Evolutionary conservation across 108 stramenopile species (phyloP).

Genomic region (Cylindrotheca closterium): DNA sequence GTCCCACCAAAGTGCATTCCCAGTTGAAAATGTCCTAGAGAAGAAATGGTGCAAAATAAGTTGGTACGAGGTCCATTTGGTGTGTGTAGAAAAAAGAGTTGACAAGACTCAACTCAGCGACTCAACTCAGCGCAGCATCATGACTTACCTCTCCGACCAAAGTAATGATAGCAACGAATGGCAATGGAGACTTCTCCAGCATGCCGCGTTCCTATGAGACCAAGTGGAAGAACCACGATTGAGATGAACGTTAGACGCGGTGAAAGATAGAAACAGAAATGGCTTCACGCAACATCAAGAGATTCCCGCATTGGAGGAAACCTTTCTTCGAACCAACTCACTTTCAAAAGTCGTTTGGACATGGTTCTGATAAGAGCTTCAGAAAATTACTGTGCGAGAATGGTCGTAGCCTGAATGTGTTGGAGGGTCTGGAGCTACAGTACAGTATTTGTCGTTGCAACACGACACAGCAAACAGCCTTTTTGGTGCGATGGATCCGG

Average conservation of each 20-base stretch:
- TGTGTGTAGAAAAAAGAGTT: too few species aligned
- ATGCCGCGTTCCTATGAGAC: constrained; percentile 39
- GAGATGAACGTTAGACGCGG: constrained; percentile 2
- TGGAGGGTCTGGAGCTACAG: too few species aligned
- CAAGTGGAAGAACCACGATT: too few species aligned
- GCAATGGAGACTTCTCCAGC: constrained; percentile 46
- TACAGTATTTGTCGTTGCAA: too few species aligned
- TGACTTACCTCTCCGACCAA: constrained; percentile 9
- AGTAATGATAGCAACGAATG: constrained; percentile 33
- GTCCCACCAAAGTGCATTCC: constrained; percentile 46
- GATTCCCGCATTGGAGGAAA: not conserved
- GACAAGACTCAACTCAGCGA: too few species aligned
- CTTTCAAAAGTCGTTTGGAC: constrained; percentile 40
- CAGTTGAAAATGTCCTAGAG: constrained; percentile 39
- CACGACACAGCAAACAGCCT: too few species aligned
- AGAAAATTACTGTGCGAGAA: too few species aligned
- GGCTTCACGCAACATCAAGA: not conserved
- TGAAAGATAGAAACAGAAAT: not conserved
- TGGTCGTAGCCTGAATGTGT: too few species aligned
- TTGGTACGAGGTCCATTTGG: too few species aligned
- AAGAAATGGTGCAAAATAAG: not conserved
- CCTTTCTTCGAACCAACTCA: constrained; percentile 1
- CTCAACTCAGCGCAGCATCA: too few species aligned
- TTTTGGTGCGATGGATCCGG: too few species aligned
- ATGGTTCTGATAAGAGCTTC: constrained; percentile 5